Base-by-base conservation (phyloP, 1,139 yeast species). In the Scheffersomyces segobiensis region DNA sequence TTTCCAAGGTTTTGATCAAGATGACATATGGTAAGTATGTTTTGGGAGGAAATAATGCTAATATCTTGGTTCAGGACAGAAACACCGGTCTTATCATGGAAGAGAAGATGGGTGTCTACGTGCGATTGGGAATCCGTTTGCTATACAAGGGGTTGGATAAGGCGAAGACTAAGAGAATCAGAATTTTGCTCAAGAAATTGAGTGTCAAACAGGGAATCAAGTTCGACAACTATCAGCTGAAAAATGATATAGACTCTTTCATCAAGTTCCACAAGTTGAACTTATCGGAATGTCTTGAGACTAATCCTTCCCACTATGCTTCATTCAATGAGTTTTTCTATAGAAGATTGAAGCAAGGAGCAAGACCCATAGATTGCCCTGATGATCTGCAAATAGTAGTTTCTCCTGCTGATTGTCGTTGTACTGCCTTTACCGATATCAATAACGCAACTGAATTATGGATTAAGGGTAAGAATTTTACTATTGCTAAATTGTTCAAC, bases 301-400 rank as follows among this genome's bases (percentile, higher is more conserved):
- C 83, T 0, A 79, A 83, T 62, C 74, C 84, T 1, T 69, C 73
- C 0, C 74, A 82, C 19, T 95, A 84, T 71, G 75, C 73, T 8
- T 89, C 93, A 0, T 95, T 95, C 72, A 95, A 95, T 71, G 96
- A 93, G 55, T 95, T 95, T 70, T 95, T 95, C 69, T 93, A 88
- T 72, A 80, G 99, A 56, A 85, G 84, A 66, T 79, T 95, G 62
- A 88, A 86, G 65, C 88, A 90, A 0, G 88, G 82, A 0, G 87
- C 93, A 12, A 81, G 98, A 63, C 84, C 85, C 0, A 74, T 88
- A 32, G 97, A 93, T 67, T 87, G 87, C 4, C 73, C 78, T 0
- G 71, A 74, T 17, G 79, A 80, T 59, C 76, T 71, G 39, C 71
- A 74, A 3, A 79, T 91, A 22, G 85, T 87, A 8, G 84, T 85